These are phyloP conservation scores for Botrytis medusae DNA, from an alignment of 2,329 filamentous ascomycete genomes.

Conservation along the genomic window DNA sequence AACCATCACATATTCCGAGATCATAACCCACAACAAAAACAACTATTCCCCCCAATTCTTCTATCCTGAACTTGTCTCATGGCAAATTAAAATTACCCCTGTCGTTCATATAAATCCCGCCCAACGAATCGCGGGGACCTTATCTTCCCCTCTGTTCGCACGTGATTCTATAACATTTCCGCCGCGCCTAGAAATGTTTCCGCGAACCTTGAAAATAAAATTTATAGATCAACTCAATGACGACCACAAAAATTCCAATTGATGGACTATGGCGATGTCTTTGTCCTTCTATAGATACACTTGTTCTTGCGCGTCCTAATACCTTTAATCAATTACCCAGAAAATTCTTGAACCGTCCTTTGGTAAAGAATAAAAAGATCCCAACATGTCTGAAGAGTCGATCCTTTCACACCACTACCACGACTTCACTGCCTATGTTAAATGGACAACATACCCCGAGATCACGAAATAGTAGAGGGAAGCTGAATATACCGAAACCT, in stretches of 20 bases:
- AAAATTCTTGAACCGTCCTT: slow-evolving; percentile 17
- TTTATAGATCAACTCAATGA: slow-evolving; percentile 36
- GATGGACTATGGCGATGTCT: slow-evolving; percentile 66
- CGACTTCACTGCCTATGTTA: not conserved
- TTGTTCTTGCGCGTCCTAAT: slow-evolving; percentile 26
- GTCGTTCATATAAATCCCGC: not conserved
- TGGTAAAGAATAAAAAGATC: not conserved
- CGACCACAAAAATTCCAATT: slow-evolving; percentile 41
- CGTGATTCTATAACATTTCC: slow-evolving; percentile 10
- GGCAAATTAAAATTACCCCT: not conserved
- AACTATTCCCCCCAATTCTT: not conserved
- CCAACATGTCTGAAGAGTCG: slow-evolving; percentile 8
- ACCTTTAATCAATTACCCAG: not conserved
- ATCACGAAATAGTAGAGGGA: not conserved
- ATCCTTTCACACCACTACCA: not conserved
- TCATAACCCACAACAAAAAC: not conserved
- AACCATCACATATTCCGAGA: not conserved
- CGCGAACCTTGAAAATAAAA: slow-evolving; percentile 7
- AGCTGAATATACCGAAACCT: not conserved
- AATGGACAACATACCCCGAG: not conserved
- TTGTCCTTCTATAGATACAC: slow-evolving; percentile 54
- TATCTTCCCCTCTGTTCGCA: slow-evolving; percentile 7
- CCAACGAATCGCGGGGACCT: slow-evolving; percentile 4
- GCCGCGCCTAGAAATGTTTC: slow-evolving; percentile 10
- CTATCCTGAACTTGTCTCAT: not conserved